A percentile compares a stretch with the other conserved stretches of the same genome.
These are phyloP conservation scores for Trichoderma sp. DNA, from an alignment of 2,329 filamentous ascomycete genomes.

Conservation along the genomic window DNA sequence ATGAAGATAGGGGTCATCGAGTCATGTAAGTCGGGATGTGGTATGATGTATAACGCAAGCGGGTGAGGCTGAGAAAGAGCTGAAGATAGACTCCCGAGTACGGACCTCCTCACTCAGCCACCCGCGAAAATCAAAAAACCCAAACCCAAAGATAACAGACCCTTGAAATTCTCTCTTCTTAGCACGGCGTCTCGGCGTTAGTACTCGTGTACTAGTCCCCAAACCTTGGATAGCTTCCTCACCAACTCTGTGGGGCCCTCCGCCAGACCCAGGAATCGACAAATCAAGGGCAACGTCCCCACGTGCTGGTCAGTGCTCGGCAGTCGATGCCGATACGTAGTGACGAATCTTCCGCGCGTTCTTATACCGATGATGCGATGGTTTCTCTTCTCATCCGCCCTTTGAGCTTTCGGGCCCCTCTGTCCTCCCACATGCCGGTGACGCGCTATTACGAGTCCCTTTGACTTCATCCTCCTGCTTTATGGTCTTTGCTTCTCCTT, in stretches of 20 bases:
- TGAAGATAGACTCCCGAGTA: background rate
- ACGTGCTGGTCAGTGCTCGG: slow-evolving; percentile 16
- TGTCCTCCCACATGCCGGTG: background rate
- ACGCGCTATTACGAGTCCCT: background rate
- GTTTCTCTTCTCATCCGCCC: background rate
- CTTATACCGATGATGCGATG: background rate
- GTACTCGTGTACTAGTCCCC: background rate
- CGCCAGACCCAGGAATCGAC: background rate
- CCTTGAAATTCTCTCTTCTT: background rate
- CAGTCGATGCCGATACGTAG: slow-evolving; percentile 1
- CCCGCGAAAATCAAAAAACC: background rate
- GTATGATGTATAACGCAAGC: background rate
- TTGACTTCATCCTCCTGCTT: background rate
- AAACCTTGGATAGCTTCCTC: background rate
- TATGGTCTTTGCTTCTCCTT: background rate
- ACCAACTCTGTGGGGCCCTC: background rate
- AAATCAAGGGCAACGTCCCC: background rate
- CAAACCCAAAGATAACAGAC: background rate
- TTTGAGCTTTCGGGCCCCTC: background rate
- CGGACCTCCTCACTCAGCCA: background rate
- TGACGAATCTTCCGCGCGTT: slow-evolving; percentile 3
- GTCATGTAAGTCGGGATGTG: background rate
- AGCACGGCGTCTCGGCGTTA: background rate
- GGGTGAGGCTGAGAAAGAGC: background rate
- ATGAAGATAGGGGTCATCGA: background rate